Percentiles rank a stretch among this genome's conserved stretches.
Conservation (phyloP, 495 filamentous ascomycete genomes). For the Bathelium albidoporum region DNA sequence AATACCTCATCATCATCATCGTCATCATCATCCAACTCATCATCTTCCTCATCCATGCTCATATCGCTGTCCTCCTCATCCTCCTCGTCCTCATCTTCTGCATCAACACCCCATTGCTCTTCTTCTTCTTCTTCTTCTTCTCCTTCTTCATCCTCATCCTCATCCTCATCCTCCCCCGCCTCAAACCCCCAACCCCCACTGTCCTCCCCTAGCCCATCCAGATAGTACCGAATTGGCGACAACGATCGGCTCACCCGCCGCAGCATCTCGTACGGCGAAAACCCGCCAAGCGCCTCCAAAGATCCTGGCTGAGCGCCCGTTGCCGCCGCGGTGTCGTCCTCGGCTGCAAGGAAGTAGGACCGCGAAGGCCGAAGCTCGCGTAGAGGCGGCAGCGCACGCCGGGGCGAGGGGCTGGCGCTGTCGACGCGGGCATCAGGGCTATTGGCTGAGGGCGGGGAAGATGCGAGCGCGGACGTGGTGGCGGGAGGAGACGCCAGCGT, state of each 20-base stretch:
- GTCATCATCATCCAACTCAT: constrained; percentile 18
- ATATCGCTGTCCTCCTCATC: constrained; percentile 22
- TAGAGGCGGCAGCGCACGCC: neutral
- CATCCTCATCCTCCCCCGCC: constrained; percentile 19
- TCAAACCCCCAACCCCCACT: constrained; percentile 20
- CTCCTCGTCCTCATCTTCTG: constrained; percentile 14
- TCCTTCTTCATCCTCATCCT: constrained; percentile 23
- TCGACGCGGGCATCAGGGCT: neutral
- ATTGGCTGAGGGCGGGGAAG: neutral
- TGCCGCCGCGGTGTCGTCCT: constrained; percentile 15
- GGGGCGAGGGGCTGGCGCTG: constrained; percentile 8
- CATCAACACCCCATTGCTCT: too few species aligned
- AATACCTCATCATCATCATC: constrained; percentile 20
- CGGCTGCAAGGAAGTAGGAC: constrained; percentile 19
- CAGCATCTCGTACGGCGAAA: constrained; percentile 25
- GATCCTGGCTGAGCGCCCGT: constrained; percentile 15
- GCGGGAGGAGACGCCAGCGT: neutral
- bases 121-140: constrained; percentile 18
- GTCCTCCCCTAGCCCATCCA: constrained; percentile 20
- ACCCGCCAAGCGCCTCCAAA: constrained; percentile 13
- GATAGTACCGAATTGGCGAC: constrained; percentile 22
- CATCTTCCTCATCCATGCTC: constrained; percentile 14
- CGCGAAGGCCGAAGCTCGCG: constrained; percentile 7
- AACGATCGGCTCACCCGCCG: constrained; percentile 23
- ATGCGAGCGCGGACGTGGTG: constrained; percentile 3